Base-by-base conservation (phyloP, 345 rosid genomes). In the Salix exigua region DNA sequence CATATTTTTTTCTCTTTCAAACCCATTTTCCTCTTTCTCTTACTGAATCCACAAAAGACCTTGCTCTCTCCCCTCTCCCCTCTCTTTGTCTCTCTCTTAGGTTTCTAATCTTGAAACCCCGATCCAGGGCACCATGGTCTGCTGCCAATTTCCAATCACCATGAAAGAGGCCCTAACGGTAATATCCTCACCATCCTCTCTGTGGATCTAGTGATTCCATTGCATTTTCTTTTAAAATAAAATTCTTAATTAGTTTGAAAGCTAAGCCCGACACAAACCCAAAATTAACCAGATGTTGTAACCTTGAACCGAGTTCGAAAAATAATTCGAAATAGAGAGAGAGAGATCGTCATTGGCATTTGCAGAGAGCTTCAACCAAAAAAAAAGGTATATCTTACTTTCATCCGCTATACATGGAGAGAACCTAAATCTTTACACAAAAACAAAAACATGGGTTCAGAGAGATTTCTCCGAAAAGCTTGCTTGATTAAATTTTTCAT, bases 191-290 rank as follows among this genome's bases (percentile, higher is more conserved):
- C 14, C 68, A 26, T 33, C n/a, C 8, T 73, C 33, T 26, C 60
- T 74, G 48, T 81, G 78, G 89, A 88, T 88, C 88, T 80, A 30
- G 50, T 44, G 71, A 21, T 68, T 65, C 68, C 9, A 14, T 18
- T 44, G 19, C 6, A 16, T 18, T 68, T 53, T 66, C 6, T 40
- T 63, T 16, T 4, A 12, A 40, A 40, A 23, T 6, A 66, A n/a
- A 55, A 18, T 9, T 42, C 51, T 10, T 37, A 33, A 33, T 33
- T 4, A 33, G 35, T 33, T 33, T 33, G 35, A 33, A 4, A 33
- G 35, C 6, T 33, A 33, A 33, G 35, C 35, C 35, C 35, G 35
- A 4, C 35, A 33, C 35, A 4, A 4, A 33, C 35, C 35, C 35
- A 33, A 33, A 33, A 33, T 33, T 33, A 33, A 33, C 5, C 6